Percentiles rank a stretch among this genome's conserved stretches.
These are phyloP conservation scores for Chaetothyriales sp. DNA, from an alignment of 2,329 filamentous ascomycete genomes.

Conservation along the genomic window DNA sequence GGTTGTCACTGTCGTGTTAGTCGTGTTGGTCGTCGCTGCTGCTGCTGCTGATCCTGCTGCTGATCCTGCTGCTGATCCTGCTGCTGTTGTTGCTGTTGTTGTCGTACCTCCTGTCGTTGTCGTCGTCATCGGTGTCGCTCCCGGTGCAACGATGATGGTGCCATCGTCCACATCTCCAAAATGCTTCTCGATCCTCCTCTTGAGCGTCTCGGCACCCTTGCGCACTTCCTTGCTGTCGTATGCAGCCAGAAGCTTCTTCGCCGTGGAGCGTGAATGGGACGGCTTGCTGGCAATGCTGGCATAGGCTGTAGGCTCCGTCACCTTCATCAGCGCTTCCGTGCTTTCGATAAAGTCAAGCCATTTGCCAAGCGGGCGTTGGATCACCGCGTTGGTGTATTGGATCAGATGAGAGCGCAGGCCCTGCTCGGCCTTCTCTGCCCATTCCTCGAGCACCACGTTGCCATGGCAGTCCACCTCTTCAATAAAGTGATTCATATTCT, in stretches of 20 bases:
- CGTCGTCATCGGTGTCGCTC: background rate
- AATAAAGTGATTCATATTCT: slow-evolving; percentile 97
- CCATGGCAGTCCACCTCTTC: slow-evolving; percentile 70
- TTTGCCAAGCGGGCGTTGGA: slow-evolving; percentile 77
- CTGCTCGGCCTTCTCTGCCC: slow-evolving; percentile 60
- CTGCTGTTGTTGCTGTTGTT: background rate
- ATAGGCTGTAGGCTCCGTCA: slow-evolving; percentile 26
- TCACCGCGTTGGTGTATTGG: slow-evolving; percentile 74
- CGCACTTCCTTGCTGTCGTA: slow-evolving; percentile 75
- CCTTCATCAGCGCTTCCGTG: slow-evolving; percentile 51
- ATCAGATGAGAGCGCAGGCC: slow-evolving; percentile 79
- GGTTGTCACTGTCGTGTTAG: background rate
- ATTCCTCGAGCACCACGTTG: slow-evolving; percentile 64
- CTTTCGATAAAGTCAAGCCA: slow-evolving; percentile 75
- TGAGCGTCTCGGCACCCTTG: slow-evolving; percentile 76
- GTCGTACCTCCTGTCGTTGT: too few species aligned
- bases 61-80: too few species aligned
- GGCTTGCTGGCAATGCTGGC: slow-evolving; percentile 59
- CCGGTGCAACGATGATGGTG: slow-evolving; percentile 21
- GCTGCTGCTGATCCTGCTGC: too few species aligned
- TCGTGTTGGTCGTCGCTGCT: too few species aligned
- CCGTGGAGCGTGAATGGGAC: slow-evolving; percentile 65
- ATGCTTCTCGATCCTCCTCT: slow-evolving; percentile 90
- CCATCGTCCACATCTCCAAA: slow-evolving; percentile 78
- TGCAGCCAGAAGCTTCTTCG: slow-evolving; percentile 68